These are phyloP conservation scores for Boletus insuetus DNA, from an alignment of 768 basidiomycete genomes.

Conservation along the genomic window DNA sequence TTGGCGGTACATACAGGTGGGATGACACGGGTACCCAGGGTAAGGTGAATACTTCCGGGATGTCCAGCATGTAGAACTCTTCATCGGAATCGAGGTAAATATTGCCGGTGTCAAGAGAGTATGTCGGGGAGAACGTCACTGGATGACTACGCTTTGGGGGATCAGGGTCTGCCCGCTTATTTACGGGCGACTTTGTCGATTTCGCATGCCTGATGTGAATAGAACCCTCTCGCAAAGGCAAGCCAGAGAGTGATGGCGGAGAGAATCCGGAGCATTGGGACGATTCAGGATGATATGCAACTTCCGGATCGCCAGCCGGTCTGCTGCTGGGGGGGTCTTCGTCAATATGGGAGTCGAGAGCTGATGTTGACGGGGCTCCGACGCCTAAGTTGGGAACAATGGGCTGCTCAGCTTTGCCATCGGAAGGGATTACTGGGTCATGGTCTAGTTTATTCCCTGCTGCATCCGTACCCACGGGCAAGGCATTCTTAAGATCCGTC, in stretches of 20 bases:
- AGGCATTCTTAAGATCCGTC: neutral
- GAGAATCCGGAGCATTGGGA: neutral
- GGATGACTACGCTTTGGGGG: neutral
- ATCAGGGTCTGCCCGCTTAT: neutral
- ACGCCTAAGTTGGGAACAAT: neutral
- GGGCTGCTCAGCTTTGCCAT: neutral
- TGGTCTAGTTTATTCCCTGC: neutral
- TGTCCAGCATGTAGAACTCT: slow-evolving; percentile 35
- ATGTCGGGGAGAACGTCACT: neutral
- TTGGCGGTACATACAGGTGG: slow-evolving; percentile 35
- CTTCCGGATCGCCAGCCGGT: neutral
- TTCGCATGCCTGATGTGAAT: neutral
- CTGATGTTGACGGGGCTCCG: neutral
- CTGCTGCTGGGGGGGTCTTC: neutral
- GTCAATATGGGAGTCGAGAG: neutral
- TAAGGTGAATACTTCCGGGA: slow-evolving; percentile 30
- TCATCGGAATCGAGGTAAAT: slow-evolving; percentile 3
- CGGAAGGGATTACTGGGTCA: neutral
- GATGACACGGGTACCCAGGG: slow-evolving; percentile 34
- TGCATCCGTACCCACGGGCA: neutral
- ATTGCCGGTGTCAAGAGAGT: neutral
- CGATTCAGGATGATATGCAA: neutral
- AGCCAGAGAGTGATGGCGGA: neutral
- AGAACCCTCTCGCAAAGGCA: neutral
- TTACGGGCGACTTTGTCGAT: neutral